A percentile compares a stretch with the other conserved stretches of the same genome.
Conservation (phyloP, 805 yeast genomes). For the Nakazawaea anatomiae region DNA sequence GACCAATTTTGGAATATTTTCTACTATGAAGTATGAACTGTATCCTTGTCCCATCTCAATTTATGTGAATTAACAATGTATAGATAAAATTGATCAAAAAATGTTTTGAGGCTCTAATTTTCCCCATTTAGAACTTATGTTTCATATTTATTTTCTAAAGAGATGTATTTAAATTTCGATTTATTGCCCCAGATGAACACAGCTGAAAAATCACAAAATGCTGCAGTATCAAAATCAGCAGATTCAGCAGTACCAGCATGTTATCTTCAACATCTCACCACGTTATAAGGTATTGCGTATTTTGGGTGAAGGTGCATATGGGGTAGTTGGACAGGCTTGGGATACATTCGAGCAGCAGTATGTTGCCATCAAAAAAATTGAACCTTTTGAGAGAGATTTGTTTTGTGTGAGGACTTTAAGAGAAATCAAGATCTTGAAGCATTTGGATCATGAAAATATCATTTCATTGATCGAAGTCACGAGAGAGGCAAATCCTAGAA, state of each 20-base stretch:
- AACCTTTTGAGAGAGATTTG: conserved; percentile 61
- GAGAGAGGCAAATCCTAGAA: conserved; percentile 34
- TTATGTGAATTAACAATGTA: no score
- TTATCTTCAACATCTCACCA: conserved; percentile 53
- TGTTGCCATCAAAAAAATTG: conserved; percentile 75
- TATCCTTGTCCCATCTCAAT: no score
- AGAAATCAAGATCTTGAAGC: conserved; percentile 60
- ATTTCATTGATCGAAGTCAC: conserved; percentile 37
- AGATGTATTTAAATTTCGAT: no score
- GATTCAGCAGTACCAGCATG: background rate
- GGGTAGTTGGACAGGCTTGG: conserved; percentile 66
- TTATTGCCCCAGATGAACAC: no score
- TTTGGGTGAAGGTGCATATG: conserved; percentile 80
- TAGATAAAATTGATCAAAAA: no score
- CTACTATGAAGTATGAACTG: no score
- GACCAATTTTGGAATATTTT: no score
- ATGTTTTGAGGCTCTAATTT: no score
- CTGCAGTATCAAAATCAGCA: background rate
- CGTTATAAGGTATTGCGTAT: conserved; percentile 54
- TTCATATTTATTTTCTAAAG: no score
- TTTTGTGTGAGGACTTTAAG: conserved; percentile 67
- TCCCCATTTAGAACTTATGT: no score
- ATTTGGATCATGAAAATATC: conserved; percentile 71
- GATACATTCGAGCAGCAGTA: conserved; percentile 51
- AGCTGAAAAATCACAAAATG: background rate